These are phyloP conservation scores for Pseudocercospora fuligena DNA, from an alignment of 2,329 filamentous ascomycete genomes.

Conservation along the genomic window DNA sequence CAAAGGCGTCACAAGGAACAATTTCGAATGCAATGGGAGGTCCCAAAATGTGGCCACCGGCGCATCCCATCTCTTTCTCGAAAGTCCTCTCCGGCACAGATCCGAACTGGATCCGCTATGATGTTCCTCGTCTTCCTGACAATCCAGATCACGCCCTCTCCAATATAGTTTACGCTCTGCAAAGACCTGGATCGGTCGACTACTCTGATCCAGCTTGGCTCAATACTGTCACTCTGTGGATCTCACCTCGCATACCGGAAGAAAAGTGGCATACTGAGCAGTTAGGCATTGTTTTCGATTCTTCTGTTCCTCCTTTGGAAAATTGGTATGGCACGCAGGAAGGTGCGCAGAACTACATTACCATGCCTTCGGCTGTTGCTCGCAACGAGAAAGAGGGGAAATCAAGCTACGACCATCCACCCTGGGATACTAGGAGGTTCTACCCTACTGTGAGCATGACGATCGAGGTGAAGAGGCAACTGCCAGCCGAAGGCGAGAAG, in stretches of 20 bases:
- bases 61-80: constrained; percentile 25
- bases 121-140: constrained; percentile 19
- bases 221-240: constrained; percentile 19
- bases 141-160: constrained; percentile 23
- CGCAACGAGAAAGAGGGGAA: constrained; percentile 10
- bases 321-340: constrained; percentile 22
- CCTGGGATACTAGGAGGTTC: constrained; percentile 21
- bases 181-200: not conserved
- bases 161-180: constrained; percentile 26
- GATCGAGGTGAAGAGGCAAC: constrained; percentile 27
- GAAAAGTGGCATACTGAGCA: constrained; percentile 24
- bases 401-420: constrained; percentile 18
- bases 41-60: constrained; percentile 8
- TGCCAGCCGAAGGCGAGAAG: constrained; percentile 29
- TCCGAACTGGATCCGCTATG: constrained; percentile 28
- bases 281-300: constrained; percentile 27
- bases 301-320: constrained; percentile 23
- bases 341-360: constrained; percentile 16
- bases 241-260: constrained; percentile 19
- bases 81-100: constrained; percentile 18
- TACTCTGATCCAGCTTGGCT: not conserved
- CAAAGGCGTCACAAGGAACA: constrained; percentile 3
- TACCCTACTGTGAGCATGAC: constrained; percentile 30
- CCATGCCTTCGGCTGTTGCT: constrained; percentile 13
- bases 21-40: constrained; percentile 8